Evolutionary conservation across 2,329 filamentous ascomycete species (phyloP), one percentile per base, ranked within the genome.

Genomic region (Diaporthe batatas): DNA sequence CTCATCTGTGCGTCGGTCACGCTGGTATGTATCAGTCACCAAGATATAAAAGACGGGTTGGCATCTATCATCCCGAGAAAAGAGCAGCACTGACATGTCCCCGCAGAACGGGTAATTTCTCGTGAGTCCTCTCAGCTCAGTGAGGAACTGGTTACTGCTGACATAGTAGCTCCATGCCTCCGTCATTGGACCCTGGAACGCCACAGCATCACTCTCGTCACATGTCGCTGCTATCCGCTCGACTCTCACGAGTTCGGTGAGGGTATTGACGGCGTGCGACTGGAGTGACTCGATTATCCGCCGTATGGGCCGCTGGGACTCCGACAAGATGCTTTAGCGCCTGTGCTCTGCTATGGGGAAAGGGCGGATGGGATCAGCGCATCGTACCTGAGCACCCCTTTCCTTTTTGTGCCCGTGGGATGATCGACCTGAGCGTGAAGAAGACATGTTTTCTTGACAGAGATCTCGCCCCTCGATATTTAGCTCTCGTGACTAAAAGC

Each of bases 101-200:
- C 88, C 89, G 76, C 89, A 89, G 79, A 94, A 91, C 0, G 92
- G 91, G 77, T 92, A 94, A 76, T 88, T 89, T 21, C 85, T 86
- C 1, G 92, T 94, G 32, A 94, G 82, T 32, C 89, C 89, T 25
- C 91, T 86, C n/a, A 94, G 86, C 78, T 94, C 92, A 49, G 87
- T 90, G 32, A 94, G 84, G 23, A 94, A 84, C 78, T 92, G 90
- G 81, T 93, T 89, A 73, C 89, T 92, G 73, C 88, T 88, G 75
- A 94, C 92, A 77, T 94, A 94, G 83, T 93, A 87, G 1, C 87
- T 84, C 92, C 92, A 94, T 2, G 92, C 92, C 3, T 86, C 82
- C 4, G 91, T 93, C 90, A 94, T 92, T 14, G 92, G 90, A 7
- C 82, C 82, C 78, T 89, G 88, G 75, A 90, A 88, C 4, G 85